Conservation (phyloP, 345 rosid species). For the Eucalyptus polyanthemos region DNA sequence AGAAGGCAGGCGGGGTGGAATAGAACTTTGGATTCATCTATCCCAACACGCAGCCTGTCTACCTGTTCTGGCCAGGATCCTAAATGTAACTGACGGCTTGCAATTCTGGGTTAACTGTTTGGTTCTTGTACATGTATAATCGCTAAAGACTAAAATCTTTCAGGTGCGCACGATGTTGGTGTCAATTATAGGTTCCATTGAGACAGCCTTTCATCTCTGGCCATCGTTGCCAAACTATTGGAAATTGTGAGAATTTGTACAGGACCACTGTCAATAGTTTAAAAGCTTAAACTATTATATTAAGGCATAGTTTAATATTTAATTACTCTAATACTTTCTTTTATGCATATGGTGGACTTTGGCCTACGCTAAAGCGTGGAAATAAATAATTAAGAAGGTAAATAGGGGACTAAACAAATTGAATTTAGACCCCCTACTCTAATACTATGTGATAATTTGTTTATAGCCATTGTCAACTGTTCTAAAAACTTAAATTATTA, state of each 20-base stretch:
- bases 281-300: too few relatives aligned
- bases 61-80: background rate
- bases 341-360: too few relatives aligned
- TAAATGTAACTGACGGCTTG: background rate
- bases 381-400: too few relatives aligned
- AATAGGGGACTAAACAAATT: too few relatives aligned
- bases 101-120: background rate
- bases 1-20: background rate
- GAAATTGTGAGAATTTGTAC: too few relatives aligned
- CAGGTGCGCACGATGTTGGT: background rate
- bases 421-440: too few relatives aligned
- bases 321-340: too few relatives aligned
- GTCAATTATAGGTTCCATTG: background rate
- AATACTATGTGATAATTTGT: too few relatives aligned
- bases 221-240: background rate
- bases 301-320: too few relatives aligned
- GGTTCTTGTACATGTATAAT: background rate
- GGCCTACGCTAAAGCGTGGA: too few relatives aligned
- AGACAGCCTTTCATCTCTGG: background rate
- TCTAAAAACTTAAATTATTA: too few relatives aligned
- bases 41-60: background rate
- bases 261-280: too few relatives aligned
- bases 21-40: background rate
- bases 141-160: background rate
- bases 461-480: fast-evolving